Percentiles rank a stretch among this genome's conserved stretches.
phyloP scores from a whole-genome alignment of 106 monocot species.

The Cymbidium sinense region DNA sequence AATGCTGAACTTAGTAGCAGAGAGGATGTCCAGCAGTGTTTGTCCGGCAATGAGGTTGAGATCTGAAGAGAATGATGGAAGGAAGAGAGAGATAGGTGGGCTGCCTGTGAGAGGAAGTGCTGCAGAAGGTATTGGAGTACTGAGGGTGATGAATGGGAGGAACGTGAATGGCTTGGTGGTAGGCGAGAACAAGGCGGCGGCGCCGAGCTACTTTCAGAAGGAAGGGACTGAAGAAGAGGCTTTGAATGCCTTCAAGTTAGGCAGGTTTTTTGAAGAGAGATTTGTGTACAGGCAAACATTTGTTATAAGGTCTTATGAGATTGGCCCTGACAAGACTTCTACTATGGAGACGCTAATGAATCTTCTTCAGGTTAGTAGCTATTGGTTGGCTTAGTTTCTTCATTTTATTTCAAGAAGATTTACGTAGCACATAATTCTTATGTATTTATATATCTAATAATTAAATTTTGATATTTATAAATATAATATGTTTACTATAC shows the following conservation, averaged over 20 bases:
- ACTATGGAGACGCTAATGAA: constrained; percentile 67
- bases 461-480: no score
- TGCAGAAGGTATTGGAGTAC: not conserved
- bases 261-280: constrained; percentile 41
- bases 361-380: constrained; percentile 43
- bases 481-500: no score
- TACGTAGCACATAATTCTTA: no score
- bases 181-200: not conserved
- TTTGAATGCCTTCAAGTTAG: constrained; percentile 33
- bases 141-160: constrained; percentile 27
- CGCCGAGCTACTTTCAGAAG: not conserved
- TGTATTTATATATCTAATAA: no score
- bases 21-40: not conserved
- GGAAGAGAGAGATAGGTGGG: not conserved
- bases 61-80: not conserved
- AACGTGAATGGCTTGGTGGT: constrained; percentile 26
- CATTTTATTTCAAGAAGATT: not conserved
- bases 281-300: constrained; percentile 48
- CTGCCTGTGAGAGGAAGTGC: not conserved
- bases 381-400: not conserved
- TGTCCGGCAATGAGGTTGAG: not conserved
- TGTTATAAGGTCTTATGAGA: constrained; percentile 62
- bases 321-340: constrained; percentile 60
- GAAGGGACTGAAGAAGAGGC: constrained; percentile 7
- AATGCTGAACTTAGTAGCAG: not conserved